Base-by-base conservation (phyloP, 225 moss, liverwort and hornwort species). In the Pseudoscleropodium purum region DNA sequence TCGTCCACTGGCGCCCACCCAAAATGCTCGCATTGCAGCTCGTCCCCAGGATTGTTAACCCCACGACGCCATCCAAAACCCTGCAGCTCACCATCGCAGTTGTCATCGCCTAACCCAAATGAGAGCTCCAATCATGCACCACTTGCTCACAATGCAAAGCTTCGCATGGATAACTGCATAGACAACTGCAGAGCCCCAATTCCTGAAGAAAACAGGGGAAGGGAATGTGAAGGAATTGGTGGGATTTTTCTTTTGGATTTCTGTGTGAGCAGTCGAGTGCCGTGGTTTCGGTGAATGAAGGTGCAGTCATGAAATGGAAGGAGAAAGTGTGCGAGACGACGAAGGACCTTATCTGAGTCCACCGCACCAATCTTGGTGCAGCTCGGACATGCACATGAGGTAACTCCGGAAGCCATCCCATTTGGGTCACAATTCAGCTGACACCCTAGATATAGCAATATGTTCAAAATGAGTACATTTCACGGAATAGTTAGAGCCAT, bases 31-130 rank as follows among this genome's bases (percentile, higher is more conserved):
- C 91, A 93, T 66, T 86, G 75, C 90, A 90, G 51, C 90, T 86
- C 88, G 31, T 52, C 88, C 36, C 36, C 54, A 72, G 56, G 54
- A 81, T 47, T 72, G 73, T 69, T 39, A 62, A 79, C 41, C 63
- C 82, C 79, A 62, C 85, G 85, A 76, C 52, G 29, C 88, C 64
- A 23, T 90, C 85, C n/a, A 88, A 74, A 73, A 75, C 89, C 80
- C 91, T 89, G 92, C 92, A 92, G 88, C 92, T 94, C 80, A 76
- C 75, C 89, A 85, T 90, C 37, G 92, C 91, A 73, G 90, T 92
- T 90, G 89, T 81, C 89, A 89, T 92, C 83, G 84, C 62, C 66
- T 39, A 24, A 62, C 49, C 81, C 62, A 73, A 66, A 45, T 29
- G 47, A 82, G n/a, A 82, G 74, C 29, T 52, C 80, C 70, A 73